phyloP scores from a whole-genome alignment of 192 early-diverging fungal species.

The Coemansia sp. region DNA sequence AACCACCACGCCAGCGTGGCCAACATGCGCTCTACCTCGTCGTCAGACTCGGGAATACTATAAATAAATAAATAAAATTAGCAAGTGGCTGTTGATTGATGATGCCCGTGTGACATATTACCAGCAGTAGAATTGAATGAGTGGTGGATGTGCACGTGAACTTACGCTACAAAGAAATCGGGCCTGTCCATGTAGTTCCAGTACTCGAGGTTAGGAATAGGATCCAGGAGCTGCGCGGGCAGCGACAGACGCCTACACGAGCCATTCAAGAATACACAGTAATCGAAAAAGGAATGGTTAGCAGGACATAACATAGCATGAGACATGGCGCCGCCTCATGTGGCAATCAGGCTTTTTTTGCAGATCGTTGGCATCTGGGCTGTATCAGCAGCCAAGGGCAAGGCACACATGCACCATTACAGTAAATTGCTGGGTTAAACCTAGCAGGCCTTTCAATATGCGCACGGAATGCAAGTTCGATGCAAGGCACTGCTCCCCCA shows the following conservation, averaged over 20 bases:
- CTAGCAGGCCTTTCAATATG: background rate
- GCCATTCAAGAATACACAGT: conserved; percentile 1
- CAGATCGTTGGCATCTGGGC: conserved; percentile 5
- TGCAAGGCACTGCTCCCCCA: conserved; percentile 7
- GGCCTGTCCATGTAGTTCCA: conserved; percentile 81
- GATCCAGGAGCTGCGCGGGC: conserved; percentile 71
- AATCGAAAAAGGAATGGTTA: background rate
- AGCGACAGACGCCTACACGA: conserved; percentile 66
- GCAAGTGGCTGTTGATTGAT: background rate
- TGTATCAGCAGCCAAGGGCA: background rate
- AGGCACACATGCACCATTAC: conserved; percentile 5
- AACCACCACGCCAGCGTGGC: conserved; percentile 73
- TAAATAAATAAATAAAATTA: conserved; percentile 17
- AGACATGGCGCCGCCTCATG: conserved; percentile 9
- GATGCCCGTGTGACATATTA: conserved; percentile 3
- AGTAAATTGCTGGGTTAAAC: background rate
- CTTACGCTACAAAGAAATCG: conserved; percentile 64
- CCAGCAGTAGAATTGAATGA: conserved; percentile 13
- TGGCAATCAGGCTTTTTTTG: conserved; percentile 8
- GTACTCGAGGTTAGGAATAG: conserved; percentile 75
- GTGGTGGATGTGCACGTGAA: conserved; percentile 20
- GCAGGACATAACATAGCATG: background rate
- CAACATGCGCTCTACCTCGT: conserved; percentile 70
- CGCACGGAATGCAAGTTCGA: background rate
- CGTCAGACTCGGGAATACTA: conserved; percentile 65